A percentile compares a stretch with the other conserved stretches of the same genome.
These are phyloP conservation scores for Cladosporium sp. DNA, from an alignment of 2,329 filamentous ascomycete genomes.

Conservation along the genomic window DNA sequence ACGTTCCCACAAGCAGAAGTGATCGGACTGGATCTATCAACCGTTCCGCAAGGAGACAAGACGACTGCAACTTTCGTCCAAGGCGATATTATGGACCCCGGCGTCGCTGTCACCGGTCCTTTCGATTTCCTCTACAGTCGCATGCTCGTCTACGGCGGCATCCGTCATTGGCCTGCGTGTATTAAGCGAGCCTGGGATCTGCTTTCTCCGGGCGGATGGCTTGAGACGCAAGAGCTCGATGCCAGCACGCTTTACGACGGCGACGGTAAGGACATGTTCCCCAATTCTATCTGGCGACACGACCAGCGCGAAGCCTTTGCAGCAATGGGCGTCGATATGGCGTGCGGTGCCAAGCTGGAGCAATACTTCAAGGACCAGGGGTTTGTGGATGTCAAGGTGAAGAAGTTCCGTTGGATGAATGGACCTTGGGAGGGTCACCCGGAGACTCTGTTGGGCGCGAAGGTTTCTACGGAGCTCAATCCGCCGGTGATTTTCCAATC, in stretches of 20 bases:
- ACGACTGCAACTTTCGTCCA: not conserved
- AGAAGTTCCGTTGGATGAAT: slow-evolving; percentile 8
- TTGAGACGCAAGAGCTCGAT: not conserved
- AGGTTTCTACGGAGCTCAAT: not conserved
- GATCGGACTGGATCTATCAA: not conserved
- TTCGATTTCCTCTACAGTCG: not conserved
- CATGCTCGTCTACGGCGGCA: not conserved
- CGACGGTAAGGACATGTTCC: not conserved
- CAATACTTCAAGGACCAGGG: not conserved
- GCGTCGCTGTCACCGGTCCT: not conserved
- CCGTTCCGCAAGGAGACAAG: not conserved
- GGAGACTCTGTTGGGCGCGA: not conserved
- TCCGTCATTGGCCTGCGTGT: not conserved
- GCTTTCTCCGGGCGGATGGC: not conserved
- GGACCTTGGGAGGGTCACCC: slow-evolving; percentile 8
- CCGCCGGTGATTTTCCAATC: not conserved
- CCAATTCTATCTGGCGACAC: not conserved
- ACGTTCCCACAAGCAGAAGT: not conserved
- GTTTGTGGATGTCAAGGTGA: not conserved
- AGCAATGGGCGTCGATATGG: not conserved
- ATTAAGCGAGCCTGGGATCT: not conserved
- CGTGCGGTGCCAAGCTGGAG: not conserved
- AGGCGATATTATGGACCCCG: not conserved
- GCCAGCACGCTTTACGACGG: not conserved
- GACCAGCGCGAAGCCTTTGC: not conserved